Percentiles rank a stretch among this genome's conserved stretches.
These are phyloP conservation scores for Botrytis byssoidea DNA, from an alignment of 2,329 filamentous ascomycete genomes.

Conservation along the genomic window DNA sequence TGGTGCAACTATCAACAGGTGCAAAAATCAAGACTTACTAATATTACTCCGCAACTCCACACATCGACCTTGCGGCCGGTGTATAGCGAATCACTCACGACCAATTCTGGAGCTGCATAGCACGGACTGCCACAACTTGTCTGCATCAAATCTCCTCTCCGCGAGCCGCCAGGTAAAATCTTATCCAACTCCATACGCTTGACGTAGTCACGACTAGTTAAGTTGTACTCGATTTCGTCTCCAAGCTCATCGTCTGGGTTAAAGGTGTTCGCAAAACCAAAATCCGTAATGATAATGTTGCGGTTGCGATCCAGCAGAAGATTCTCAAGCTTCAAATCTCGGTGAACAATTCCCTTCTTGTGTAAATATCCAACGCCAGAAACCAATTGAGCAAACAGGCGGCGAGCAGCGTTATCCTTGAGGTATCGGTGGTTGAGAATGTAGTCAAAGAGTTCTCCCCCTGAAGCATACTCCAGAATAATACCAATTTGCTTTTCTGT, in stretches of 20 bases:
- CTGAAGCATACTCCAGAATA: constrained; percentile 96
- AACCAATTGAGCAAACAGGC: constrained; percentile 91
- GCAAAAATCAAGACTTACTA: constrained; percentile 62
- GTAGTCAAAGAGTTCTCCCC: constrained; percentile 96
- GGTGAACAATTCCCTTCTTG: constrained; percentile 97
- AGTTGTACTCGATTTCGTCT: constrained; percentile 84
- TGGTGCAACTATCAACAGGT: constrained; percentile 19
- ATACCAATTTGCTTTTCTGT: constrained; percentile 97
- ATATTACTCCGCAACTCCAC: constrained; percentile 97
- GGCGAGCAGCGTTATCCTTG: constrained; percentile 86
- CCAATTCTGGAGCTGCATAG: constrained; percentile 93
- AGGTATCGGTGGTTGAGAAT: constrained; percentile 96
- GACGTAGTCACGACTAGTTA: constrained; percentile 84
- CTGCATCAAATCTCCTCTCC: constrained; percentile 95
- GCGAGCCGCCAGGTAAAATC: constrained; percentile 68
- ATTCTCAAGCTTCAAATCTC: constrained; percentile 96
- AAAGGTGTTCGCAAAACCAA: constrained; percentile 98
- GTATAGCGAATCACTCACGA: constrained; percentile 95
- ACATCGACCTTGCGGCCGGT: constrained; percentile 98
- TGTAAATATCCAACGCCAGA: constrained; percentile 97
- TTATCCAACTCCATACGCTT: constrained; percentile 84
- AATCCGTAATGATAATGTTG: constrained; percentile 99
- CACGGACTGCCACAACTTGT: constrained; percentile 98
- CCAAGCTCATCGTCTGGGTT: constrained; percentile 82
- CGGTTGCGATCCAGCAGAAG: constrained; percentile 90